These are phyloP conservation scores for Geosmithia putterillii DNA, from an alignment of 2,329 filamentous ascomycete species.

Conservation along the genomic window DNA sequence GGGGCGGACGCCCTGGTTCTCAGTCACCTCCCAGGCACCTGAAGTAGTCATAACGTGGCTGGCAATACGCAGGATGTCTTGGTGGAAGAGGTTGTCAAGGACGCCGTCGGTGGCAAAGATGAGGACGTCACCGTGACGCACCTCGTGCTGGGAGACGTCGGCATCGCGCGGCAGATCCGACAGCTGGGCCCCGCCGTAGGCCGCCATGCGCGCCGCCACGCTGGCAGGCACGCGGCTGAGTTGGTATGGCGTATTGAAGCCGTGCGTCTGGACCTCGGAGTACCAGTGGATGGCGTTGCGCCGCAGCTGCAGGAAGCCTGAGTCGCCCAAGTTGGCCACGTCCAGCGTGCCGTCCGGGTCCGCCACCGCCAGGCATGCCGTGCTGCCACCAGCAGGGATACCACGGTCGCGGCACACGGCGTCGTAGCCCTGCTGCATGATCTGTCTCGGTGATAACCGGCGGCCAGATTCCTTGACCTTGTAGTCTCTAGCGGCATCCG, in stretches of 20 bases:
- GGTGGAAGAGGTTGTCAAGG: constrained; percentile 88
- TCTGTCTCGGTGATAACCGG: constrained; percentile 46
- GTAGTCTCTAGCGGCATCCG: constrained; percentile 54
- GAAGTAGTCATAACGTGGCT: constrained; percentile 61
- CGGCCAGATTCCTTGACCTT: constrained; percentile 16
- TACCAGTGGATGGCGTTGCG: constrained; percentile 74
- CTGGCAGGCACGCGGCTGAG: constrained; percentile 75
- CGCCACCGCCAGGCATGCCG: constrained; percentile 77
- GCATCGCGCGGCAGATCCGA: constrained; percentile 79
- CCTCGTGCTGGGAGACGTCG: constrained; percentile 59
- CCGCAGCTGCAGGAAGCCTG: constrained; percentile 78
- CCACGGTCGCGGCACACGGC: constrained; percentile 60
- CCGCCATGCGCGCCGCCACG: constrained; percentile 65
- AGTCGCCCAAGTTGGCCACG: constrained; percentile 90
- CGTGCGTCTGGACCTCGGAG: constrained; percentile 83
- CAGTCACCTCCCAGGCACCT: constrained; percentile 61
- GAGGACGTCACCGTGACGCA: constrained; percentile 88
- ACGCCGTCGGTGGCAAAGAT: constrained; percentile 90
- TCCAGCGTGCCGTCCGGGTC: constrained; percentile 63
- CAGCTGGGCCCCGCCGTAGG: constrained; percentile 73
- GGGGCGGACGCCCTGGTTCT: constrained; percentile 42
- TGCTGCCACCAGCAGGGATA: constrained; percentile 78
- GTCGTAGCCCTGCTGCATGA: constrained; percentile 80
- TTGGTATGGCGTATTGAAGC: constrained; percentile 96
- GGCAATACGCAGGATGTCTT: constrained; percentile 74